Base-by-base conservation (phyloP, 768 basidiomycete species). In the Tubosaeta sp. region DNA sequence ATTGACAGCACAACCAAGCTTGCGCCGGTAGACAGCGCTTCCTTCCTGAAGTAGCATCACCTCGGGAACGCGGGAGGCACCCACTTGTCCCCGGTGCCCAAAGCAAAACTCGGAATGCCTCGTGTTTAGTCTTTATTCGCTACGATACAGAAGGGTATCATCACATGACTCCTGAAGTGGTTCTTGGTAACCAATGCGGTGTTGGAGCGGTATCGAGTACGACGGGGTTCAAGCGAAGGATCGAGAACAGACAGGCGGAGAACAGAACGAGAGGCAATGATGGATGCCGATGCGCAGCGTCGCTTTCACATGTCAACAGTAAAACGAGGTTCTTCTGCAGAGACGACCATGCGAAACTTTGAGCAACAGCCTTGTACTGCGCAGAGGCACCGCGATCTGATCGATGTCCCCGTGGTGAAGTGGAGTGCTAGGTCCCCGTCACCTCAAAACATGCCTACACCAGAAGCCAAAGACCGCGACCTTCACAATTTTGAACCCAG, bases 401-500 rank as follows among this genome's bases (percentile, higher is more conserved):
- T 35, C 43, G 54, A 35, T 72, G 55, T 46, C 56, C 62, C 72
- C 74, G 44, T 64, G 60, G 46, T 46, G 31, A 53, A 55, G 49
- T 49, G 58, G 8, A 50, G 44, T 17, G 76, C 62, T 22, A 82
- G 60, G 46, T 63, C 64, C 25, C 68, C 64, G 52, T 81, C 74
- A n/a, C 69, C 68, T 14, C 70, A 65, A 48, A 70, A n/a, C 71
- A 26, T 11, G 33, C 25, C 66, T 72, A 16, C 73, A 9, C 51
- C 77, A 75, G 6, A 85, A 60, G 1, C 61, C 59, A 26, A 85
- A 64, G 6, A 55, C 56, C 44, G 52, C 60, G 13, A 76, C 48
- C 12, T 61, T 44, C 43, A 65, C 29, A 29, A 72, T 72, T 43
- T 74, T 71, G 61, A 79, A 82, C 6, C 76, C 79, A 10, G 83